Conservation (phyloP, 495 filamentous ascomycete species). For the Bacidia rubella region DNA sequence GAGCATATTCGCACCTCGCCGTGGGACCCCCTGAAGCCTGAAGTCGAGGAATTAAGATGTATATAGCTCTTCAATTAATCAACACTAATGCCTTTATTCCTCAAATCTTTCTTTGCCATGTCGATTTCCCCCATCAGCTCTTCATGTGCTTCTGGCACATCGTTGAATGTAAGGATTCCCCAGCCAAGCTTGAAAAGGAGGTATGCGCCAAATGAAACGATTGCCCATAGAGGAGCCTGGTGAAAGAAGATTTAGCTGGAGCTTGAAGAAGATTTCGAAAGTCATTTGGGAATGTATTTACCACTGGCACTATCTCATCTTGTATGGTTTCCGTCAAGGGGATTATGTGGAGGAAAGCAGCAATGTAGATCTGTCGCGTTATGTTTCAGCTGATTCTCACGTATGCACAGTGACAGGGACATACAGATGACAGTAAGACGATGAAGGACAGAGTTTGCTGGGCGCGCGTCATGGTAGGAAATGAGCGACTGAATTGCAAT, state of each 20-base stretch:
- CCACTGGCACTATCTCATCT: slow-evolving; percentile 39
- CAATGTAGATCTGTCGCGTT: slow-evolving; percentile 83
- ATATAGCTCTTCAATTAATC: too few relatives aligned
- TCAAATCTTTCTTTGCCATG: slow-evolving; percentile 37
- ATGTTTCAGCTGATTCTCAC: too few relatives aligned
- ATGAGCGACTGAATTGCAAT: neutral
- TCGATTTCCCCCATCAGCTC: slow-evolving; percentile 64
- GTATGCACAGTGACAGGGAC: slow-evolving; percentile 6
- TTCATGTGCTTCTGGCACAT: slow-evolving; percentile 80
- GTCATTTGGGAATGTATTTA: slow-evolving; percentile 20
- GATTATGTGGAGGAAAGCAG: slow-evolving; percentile 69
- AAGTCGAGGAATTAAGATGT: too few relatives aligned
- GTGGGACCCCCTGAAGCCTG: too few relatives aligned
- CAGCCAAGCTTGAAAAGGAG: slow-evolving; percentile 81
- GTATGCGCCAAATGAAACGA: slow-evolving; percentile 88
- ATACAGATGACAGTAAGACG: slow-evolving; percentile 77
- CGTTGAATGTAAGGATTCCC: slow-evolving; percentile 91
- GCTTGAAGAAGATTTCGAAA: neutral
- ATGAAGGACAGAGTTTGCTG: slow-evolving; percentile 81
- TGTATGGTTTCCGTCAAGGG: slow-evolving; percentile 59
- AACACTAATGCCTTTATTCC: slow-evolving; percentile 34
- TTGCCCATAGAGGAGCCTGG: slow-evolving; percentile 81
- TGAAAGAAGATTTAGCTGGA: neutral
- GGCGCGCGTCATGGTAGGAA: slow-evolving; percentile 66
- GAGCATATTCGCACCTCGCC: too few relatives aligned